phyloP scores from a whole-genome alignment of 192 early-diverging fungal genomes.

The Entomortierella lignicola region DNA sequence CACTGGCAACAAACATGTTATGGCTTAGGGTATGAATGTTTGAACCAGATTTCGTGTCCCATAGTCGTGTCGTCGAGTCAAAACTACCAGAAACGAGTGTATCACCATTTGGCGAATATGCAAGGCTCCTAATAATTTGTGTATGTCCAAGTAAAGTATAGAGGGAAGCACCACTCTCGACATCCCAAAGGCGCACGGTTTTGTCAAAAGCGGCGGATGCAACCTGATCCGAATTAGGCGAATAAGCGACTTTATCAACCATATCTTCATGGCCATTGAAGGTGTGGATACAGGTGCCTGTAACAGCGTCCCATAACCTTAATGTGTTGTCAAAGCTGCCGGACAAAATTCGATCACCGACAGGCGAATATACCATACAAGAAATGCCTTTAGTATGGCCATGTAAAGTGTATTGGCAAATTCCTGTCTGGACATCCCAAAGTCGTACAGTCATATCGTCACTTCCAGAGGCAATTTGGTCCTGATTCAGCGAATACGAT shows the following conservation, averaged over 20 bases:
- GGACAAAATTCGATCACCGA: background rate
- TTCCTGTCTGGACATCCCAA: background rate
- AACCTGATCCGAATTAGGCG: background rate
- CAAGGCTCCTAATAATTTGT: no score
- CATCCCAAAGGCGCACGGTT: background rate
- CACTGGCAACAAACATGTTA: no score
- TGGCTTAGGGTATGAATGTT: no score
- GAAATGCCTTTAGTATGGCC: background rate
- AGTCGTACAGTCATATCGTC: background rate
- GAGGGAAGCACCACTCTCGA: background rate
- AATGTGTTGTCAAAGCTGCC: background rate
- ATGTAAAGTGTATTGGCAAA: background rate
- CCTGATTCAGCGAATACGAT: background rate
- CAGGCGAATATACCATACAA: background rate
- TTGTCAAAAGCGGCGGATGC: background rate
- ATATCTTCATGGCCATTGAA: background rate
- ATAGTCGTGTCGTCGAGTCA: no score
- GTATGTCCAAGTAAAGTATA: background rate
- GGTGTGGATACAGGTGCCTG: background rate
- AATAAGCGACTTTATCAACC: background rate
- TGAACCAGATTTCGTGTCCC: no score
- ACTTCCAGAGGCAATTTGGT: background rate
- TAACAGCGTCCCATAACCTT: background rate
- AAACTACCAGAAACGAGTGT: no score
- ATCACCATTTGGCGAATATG: constrained; percentile 23